A percentile compares a stretch with the other conserved stretches of the same genome.
Conservation (phyloP, 352 stramenopile genomes). For the Pythium rhizo-oryzae region DNA sequence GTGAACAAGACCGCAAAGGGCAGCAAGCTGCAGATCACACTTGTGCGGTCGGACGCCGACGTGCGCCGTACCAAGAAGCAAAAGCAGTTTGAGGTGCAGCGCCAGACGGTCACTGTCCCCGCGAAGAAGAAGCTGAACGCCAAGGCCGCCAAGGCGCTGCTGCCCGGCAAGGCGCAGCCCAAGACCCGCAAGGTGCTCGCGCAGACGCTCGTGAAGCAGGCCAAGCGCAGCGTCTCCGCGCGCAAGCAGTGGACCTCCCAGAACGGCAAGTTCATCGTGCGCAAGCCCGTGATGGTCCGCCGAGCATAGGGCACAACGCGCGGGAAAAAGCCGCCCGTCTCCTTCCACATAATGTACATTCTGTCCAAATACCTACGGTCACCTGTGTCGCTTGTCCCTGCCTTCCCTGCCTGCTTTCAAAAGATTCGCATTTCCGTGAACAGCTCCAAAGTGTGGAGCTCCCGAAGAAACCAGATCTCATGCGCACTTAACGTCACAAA, state of each 20-base stretch:
- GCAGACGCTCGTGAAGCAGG: slow-evolving; percentile 36
- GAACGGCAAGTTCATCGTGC: slow-evolving; percentile 53
- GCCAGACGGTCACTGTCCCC: background rate
- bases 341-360: background rate
- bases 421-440: background rate
- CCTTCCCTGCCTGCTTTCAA: too few species aligned
- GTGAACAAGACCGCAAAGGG: slow-evolving; percentile 22
- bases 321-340: background rate
- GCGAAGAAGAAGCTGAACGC: slow-evolving; percentile 19
- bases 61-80: slow-evolving; percentile 25
- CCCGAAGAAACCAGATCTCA: too few species aligned
- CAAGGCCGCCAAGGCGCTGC: slow-evolving; percentile 18
- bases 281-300: slow-evolving; percentile 44
- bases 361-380: too few species aligned
- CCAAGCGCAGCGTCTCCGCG: slow-evolving; percentile 9
- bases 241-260: slow-evolving; percentile 39
- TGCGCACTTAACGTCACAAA: background rate
- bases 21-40: slow-evolving; percentile 31
- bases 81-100: slow-evolving; percentile 4
- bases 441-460: background rate
- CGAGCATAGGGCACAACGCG: slow-evolving; percentile 28
- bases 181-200: slow-evolving; percentile 32
- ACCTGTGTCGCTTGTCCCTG: too few species aligned
- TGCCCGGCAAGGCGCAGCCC: slow-evolving; percentile 43
- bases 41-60: slow-evolving; percentile 25